These are phyloP conservation scores for Sordariomycetes sp. DNA, from an alignment of 2,329 filamentous ascomycete genomes.

Conservation along the genomic window DNA sequence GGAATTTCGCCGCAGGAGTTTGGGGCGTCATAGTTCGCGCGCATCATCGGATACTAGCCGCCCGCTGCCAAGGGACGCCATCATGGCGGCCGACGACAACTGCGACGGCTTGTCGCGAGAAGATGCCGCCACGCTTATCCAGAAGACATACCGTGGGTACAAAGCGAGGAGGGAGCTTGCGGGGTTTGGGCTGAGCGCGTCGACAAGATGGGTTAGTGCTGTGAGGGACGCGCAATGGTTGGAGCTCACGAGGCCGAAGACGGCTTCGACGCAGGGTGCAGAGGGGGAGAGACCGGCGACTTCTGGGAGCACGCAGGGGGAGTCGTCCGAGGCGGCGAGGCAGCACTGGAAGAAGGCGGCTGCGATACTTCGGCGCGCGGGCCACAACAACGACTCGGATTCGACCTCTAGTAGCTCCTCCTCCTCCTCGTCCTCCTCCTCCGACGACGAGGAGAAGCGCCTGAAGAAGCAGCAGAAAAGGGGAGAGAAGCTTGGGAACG, in stretches of 20 bases:
- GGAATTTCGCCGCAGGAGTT: neutral
- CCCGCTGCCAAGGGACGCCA: neutral
- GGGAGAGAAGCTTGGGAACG: constrained; percentile 38
- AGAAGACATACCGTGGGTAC: constrained; percentile 69
- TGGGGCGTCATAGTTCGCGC: neutral
- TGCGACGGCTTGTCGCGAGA: constrained; percentile 7
- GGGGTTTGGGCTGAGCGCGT: constrained; percentile 56
- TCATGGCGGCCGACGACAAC: neutral
- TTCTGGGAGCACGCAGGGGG: constrained; percentile 6
- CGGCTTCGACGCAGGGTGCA: constrained; percentile 10
- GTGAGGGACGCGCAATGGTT: constrained; percentile 42
- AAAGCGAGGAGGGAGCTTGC: constrained; percentile 56
- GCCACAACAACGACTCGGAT: constrained; percentile 45
- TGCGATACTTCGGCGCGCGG: constrained; percentile 57
- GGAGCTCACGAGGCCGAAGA: constrained; percentile 31
- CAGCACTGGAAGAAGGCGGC: constrained; percentile 66
- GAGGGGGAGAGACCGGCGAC: constrained; percentile 5
- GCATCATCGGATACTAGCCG: neutral
- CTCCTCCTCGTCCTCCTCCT: constrained; percentile 11
- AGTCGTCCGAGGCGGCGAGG: constrained; percentile 29
- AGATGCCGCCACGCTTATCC: constrained; percentile 42
- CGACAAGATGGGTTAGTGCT: constrained; percentile 58
- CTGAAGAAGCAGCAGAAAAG: constrained; percentile 22
- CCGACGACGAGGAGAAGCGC: constrained; percentile 12
- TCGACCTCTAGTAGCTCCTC: constrained; percentile 23